These are phyloP conservation scores for Phalaenopsis equestris DNA, from an alignment of 106 monocot genomes.

Conservation along the genomic window DNA sequence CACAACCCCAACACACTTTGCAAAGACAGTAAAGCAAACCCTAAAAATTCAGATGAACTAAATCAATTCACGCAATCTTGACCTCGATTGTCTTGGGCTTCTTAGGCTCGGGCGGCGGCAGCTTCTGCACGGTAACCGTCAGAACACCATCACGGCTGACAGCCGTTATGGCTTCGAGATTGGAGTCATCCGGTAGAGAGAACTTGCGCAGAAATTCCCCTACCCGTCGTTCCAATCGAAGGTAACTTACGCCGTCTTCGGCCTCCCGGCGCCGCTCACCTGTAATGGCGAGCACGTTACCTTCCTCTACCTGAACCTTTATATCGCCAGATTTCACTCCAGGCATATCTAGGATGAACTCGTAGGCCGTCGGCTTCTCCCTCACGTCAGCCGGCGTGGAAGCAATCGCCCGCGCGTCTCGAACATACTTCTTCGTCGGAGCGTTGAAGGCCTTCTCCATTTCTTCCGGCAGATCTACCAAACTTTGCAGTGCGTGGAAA, in stretches of 20 bases:
- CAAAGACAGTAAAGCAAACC: too few species aligned
- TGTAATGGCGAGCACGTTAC: slow-evolving; percentile 25
- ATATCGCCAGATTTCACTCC: slow-evolving; percentile 45
- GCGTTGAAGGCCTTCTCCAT: slow-evolving; percentile 33
- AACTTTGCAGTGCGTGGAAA: slow-evolving; percentile 27
- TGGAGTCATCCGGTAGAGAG: slow-evolving; percentile 41
- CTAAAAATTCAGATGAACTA: neutral
- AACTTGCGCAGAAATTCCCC: slow-evolving; percentile 32
- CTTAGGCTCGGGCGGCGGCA: slow-evolving; percentile 83
- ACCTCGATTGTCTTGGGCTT: slow-evolving; percentile 82
- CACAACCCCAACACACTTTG: too few species aligned
- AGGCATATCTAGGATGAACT: slow-evolving; percentile 83
- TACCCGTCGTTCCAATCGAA: too few species aligned
- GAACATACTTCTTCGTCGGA: slow-evolving; percentile 48
- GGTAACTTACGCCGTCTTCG: neutral
- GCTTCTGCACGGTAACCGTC: slow-evolving; percentile 59
- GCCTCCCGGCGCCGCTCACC: slow-evolving; percentile 31
- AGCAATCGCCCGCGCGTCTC: slow-evolving; percentile 57
- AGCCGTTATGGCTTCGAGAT: slow-evolving; percentile 37
- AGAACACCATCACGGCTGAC: slow-evolving; percentile 60
- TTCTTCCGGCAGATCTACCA: slow-evolving; percentile 25
- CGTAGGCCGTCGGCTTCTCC: slow-evolving; percentile 45
- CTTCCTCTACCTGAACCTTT: slow-evolving; percentile 53
- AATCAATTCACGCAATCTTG: slow-evolving; percentile 28
- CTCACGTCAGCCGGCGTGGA: slow-evolving; percentile 70